Conservation (phyloP, 495 filamentous ascomycete genomes). For the Neurospora pannonica region DNA sequence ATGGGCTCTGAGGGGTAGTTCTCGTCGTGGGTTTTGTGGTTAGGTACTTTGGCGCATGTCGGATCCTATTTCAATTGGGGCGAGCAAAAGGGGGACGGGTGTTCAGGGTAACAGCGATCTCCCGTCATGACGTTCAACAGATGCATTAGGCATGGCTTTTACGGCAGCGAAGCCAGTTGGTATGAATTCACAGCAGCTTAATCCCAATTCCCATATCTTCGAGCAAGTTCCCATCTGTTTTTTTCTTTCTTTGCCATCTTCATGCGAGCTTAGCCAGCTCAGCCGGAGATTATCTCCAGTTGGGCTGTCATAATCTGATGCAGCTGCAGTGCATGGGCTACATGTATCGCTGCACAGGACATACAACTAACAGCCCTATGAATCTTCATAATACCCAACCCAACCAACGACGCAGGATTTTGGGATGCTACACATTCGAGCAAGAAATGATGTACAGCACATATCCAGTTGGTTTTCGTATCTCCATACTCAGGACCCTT, state of each 20-base stretch:
- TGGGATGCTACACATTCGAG: neutral
- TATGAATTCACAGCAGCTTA: neutral
- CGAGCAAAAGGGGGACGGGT: neutral
- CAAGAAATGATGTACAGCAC: neutral
- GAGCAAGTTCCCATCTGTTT: neutral
- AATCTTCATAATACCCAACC: neutral
- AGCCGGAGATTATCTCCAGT: neutral
- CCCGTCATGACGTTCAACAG: neutral
- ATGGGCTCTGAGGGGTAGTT: neutral
- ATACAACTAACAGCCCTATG: neutral
- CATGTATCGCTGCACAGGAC: neutral
- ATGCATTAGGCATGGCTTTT: neutral
- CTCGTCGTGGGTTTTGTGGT: neutral
- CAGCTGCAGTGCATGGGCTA: neutral
- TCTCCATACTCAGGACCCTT: neutral
- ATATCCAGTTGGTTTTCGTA: neutral
- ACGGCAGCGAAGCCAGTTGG: neutral
- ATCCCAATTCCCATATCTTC: neutral
- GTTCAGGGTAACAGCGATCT: neutral
- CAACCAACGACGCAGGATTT: neutral
- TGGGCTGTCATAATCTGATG: neutral
- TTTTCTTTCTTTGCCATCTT: neutral
- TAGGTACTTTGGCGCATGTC: neutral
- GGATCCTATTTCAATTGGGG: neutral
- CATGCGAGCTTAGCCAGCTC: neutral